A percentile compares a stretch with the other conserved stretches of the same genome.
Evolutionary conservation across 2,329 filamentous ascomycete species (phyloP).

Genomic region (Paecilomyces sp.): DNA sequence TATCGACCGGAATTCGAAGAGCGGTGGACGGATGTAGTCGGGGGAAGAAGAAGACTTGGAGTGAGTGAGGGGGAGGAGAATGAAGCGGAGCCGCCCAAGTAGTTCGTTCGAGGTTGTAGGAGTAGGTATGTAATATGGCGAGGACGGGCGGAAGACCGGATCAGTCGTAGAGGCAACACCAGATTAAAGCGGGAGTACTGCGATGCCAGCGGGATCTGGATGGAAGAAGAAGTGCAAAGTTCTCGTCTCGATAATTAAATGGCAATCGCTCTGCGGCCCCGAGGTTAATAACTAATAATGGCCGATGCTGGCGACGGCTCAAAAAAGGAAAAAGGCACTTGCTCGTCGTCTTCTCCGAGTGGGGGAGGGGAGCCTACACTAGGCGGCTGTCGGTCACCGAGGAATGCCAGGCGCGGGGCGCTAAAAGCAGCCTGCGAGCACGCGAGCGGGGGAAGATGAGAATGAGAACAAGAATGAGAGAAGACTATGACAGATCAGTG

Average conservation of each 20-base stretch:
- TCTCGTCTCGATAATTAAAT: background rate
- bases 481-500: background rate
- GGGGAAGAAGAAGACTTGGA: background rate
- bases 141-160: background rate
- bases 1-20: background rate
- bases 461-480: background rate
- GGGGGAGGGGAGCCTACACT: background rate
- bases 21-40: background rate
- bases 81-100: background rate
- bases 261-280: background rate
- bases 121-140: background rate
- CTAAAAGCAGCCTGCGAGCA: background rate
- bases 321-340: background rate
- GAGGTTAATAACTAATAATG: background rate
- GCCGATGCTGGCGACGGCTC: background rate
- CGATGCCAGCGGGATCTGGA: background rate
- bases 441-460: background rate
- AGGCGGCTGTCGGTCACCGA: background rate
- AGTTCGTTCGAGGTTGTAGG: background rate
- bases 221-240: background rate
- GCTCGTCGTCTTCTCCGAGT: background rate
- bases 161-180: background rate
- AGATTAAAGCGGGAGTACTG: background rate
- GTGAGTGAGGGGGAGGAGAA: background rate
- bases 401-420: background rate